Conservation (phyloP, 176 grass and related monocot species). For the Alloteropsis semialata region DNA sequence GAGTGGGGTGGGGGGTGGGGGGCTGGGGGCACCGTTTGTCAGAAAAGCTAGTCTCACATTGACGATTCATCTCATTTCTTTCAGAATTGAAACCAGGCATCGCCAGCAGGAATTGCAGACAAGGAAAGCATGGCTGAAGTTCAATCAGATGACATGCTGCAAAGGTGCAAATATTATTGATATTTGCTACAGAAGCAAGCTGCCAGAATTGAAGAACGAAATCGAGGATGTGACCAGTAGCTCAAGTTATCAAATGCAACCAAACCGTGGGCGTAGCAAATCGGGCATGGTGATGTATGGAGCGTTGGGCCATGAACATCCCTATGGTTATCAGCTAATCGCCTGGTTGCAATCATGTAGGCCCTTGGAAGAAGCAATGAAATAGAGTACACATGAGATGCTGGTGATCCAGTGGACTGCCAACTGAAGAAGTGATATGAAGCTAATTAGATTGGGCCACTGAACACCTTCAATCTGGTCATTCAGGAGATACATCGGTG, state of each 20-base stretch:
- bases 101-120: neutral
- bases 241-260: neutral
- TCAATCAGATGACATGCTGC: neutral
- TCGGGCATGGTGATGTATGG: neutral
- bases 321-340: neutral
- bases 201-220: neutral
- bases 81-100: neutral
- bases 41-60: no score
- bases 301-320: neutral
- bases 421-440: neutral
- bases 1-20: no score
- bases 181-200: neutral
- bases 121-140: neutral
- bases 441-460: neutral
- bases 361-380: neutral
- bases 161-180: neutral
- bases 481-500: neutral
- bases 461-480: neutral
- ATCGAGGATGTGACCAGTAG: neutral
- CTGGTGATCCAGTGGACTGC: neutral
- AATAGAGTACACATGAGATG: slow-evolving; percentile 15
- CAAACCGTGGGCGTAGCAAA: neutral
- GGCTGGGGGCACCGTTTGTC: no score
- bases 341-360: neutral
- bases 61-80: neutral